Evolutionary conservation across 371 early-diverging fungal genomes (phyloP).

Genomic region (Rhizopus delemar): DNA sequence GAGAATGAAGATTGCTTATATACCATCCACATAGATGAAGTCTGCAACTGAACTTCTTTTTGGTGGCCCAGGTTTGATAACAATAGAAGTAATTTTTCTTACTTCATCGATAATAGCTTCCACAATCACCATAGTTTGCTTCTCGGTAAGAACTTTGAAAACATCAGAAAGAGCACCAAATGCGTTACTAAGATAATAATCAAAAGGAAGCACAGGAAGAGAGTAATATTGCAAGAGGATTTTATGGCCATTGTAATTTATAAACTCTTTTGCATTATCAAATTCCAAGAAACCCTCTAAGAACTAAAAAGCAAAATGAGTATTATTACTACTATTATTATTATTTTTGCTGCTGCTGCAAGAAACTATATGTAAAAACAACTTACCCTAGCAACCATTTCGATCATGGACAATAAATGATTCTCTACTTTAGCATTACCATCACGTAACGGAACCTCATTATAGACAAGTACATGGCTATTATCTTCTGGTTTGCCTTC

Average conservation of each 20-base stretch:
- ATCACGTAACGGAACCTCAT: constrained; percentile 34
- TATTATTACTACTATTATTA: constrained; percentile 1
- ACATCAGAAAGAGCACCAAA: constrained; percentile 73
- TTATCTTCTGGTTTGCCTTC: constrained; percentile 45
- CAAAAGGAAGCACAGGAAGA: constrained; percentile 73
- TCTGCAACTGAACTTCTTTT: constrained; percentile 37
- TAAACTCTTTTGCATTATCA: constrained; percentile 71
- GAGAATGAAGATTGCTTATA: background rate
- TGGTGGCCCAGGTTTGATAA: constrained; percentile 31
- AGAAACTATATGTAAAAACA: background rate
- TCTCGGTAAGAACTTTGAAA: constrained; percentile 69
- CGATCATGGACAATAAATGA: constrained; percentile 24
- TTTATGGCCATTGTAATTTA: constrained; percentile 65
- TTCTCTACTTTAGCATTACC: constrained; percentile 36
- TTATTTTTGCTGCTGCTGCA: too few relatives aligned
- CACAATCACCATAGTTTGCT: constrained; percentile 49
- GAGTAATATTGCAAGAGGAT: constrained; percentile 67
- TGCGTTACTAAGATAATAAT: constrained; percentile 67
- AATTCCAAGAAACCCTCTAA: constrained; percentile 83
- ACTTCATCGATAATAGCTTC: constrained; percentile 50
- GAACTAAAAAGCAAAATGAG: constrained; percentile 55
- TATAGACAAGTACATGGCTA: constrained; percentile 30
- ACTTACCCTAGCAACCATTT: constrained; percentile 29
- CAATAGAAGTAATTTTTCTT: constrained; percentile 39
- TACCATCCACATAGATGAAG: constrained; percentile 54